Percentiles rank a stretch among this genome's conserved stretches.
Conservation (phyloP, 352 stramenopile genomes). For the Pythium insidiosum region DNA sequence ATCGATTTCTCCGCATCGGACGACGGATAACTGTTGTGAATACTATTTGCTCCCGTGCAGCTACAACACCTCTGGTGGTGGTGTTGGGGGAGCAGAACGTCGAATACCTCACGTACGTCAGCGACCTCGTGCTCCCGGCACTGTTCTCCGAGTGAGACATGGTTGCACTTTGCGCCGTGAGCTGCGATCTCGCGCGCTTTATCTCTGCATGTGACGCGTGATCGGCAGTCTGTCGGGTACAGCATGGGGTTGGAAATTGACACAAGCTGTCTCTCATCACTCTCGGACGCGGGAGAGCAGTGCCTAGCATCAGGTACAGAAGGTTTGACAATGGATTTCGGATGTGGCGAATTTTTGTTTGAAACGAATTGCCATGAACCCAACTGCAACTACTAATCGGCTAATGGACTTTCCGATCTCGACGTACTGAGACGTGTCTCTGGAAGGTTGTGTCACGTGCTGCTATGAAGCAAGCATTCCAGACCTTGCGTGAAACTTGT, state of each 20-base stretch:
- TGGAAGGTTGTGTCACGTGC: too few relatives aligned
- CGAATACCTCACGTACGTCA: conserved; percentile 48
- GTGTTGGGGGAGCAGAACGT: conserved; percentile 51
- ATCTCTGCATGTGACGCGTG: too few relatives aligned
- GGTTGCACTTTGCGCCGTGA: conserved; percentile 44
- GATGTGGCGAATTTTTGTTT: too few relatives aligned
- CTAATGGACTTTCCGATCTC: too few relatives aligned
- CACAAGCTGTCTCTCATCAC: neutral
- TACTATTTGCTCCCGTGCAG: conserved; percentile 51
- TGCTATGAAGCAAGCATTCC: too few relatives aligned
- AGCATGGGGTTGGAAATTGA: neutral
- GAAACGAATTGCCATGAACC: too few relatives aligned
- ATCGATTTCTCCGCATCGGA: conserved; percentile 48
- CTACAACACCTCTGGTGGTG: conserved; percentile 46
- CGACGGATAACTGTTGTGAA: conserved; percentile 33
- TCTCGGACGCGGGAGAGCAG: neutral
- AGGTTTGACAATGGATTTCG: too few relatives aligned
- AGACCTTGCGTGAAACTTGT: too few relatives aligned
- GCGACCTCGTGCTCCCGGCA: conserved; percentile 29
- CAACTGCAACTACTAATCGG: too few relatives aligned
- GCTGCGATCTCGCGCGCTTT: conserved; percentile 19
- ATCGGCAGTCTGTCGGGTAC: conserved; percentile 25
- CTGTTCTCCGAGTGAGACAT: conserved; percentile 56
- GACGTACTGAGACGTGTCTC: too few relatives aligned
- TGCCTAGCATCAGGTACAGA: too few relatives aligned